A percentile compares a stretch with the other conserved stretches of the same genome.
Conservation (phyloP, 306 rosid species). For the Vigna radiata region DNA sequence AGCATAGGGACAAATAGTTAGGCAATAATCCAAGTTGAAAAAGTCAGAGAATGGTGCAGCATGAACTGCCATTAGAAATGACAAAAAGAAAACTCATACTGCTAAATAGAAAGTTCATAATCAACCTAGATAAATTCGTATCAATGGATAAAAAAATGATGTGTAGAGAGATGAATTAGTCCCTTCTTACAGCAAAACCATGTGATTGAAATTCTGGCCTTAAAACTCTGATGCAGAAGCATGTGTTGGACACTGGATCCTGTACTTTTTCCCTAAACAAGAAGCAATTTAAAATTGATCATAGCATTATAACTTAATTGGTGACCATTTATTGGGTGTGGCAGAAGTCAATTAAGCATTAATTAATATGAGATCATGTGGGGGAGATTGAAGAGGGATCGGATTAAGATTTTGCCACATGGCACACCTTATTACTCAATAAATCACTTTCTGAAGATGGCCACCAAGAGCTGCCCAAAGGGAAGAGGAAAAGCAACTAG, state of each 20-base stretch:
- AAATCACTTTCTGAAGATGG: constrained; percentile 50
- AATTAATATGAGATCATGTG: constrained; percentile 38
- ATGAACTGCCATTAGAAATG: not conserved
- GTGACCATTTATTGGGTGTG: constrained; percentile 24
- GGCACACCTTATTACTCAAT: constrained; percentile 30
- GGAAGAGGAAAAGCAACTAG: constrained; percentile 52
- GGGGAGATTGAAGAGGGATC: constrained; percentile 47
- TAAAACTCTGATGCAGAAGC: not conserved
- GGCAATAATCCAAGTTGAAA: constrained; percentile 41
- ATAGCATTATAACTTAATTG: not conserved
- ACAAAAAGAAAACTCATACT: not conserved
- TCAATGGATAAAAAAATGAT: not conserved
- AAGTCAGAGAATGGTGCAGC: constrained; percentile 26
- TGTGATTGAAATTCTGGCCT: not conserved
- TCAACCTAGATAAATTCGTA: not conserved
- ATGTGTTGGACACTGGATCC: not conserved
- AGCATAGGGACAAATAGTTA: constrained; percentile 29
- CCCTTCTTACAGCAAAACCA: constrained; percentile 4
- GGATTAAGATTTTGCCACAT: constrained; percentile 41
- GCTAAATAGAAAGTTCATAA: not conserved
- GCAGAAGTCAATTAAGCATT: constrained; percentile 42
- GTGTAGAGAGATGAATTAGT: not conserved
- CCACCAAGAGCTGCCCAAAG: constrained; percentile 44
- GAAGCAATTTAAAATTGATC: not conserved
- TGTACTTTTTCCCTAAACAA: constrained; percentile 29